These are phyloP conservation scores for Baeospora myosura DNA, from an alignment of 1,284 basidiomycete species.

Conservation along the genomic window DNA sequence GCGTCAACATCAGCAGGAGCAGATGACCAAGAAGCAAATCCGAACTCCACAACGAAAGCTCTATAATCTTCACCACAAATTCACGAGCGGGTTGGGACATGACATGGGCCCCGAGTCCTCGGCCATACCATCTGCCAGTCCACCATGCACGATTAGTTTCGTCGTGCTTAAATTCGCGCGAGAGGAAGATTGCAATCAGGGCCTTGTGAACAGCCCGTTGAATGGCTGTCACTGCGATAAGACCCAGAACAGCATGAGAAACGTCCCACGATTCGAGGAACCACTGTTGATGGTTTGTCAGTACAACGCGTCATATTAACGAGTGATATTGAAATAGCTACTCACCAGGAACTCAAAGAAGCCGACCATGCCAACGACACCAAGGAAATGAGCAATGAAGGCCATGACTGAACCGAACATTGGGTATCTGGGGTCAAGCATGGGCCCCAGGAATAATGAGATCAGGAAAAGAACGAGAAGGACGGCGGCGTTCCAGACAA, in stretches of 20 bases:
- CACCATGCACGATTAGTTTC: constrained; percentile 97
- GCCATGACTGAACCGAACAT: constrained; percentile 89
- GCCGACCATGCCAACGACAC: constrained; percentile 78
- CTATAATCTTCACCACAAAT: constrained; percentile 83
- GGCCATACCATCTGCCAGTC: constrained; percentile 95
- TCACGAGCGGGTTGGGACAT: constrained; percentile 88
- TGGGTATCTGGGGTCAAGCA: constrained; percentile 78
- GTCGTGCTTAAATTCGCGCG: constrained; percentile 95
- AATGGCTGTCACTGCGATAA: constrained; percentile 81
- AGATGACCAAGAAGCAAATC: constrained; percentile 65
- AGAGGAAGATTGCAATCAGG: constrained; percentile 85
- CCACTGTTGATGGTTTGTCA: constrained; percentile 54
- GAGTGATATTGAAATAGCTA: constrained; percentile 16
- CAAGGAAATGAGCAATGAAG: constrained; percentile 75
- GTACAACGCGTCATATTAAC: constrained; percentile 6
- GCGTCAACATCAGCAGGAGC: constrained; percentile 69
- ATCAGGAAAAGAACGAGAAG: constrained; percentile 83
- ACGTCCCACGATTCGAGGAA: constrained; percentile 91
- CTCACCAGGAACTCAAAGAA: constrained; percentile 93
- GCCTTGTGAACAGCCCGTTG: constrained; percentile 90
- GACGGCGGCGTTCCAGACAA: constrained; percentile 91
- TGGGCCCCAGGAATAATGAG: constrained; percentile 88
- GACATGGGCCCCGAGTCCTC: constrained; percentile 79
- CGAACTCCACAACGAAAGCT: constrained; percentile 73
- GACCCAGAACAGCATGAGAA: constrained; percentile 84